A percentile compares a stretch with the other conserved stretches of the same genome.
Evolutionary conservation across 805 yeast species (phyloP).

Genomic region (Hanseniaspora singularis): DNA sequence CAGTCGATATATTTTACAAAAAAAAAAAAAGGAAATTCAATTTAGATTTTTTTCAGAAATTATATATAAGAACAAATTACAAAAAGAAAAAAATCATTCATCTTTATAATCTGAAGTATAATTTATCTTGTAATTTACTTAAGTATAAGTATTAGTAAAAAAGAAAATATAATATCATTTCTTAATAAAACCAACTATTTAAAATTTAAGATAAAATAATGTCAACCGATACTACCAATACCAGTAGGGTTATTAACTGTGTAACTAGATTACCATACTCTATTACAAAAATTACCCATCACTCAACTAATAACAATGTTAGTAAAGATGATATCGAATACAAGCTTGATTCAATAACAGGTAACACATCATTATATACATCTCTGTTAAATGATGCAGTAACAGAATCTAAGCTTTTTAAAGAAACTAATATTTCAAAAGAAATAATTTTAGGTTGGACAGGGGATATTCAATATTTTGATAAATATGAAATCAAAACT

Average conservation of each 20-base stretch:
- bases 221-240: neutral
- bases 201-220: no score
- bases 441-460: constrained; percentile 89
- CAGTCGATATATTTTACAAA: no score
- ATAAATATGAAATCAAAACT: constrained; percentile 17
- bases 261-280: constrained; percentile 30
- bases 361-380: constrained; percentile 75
- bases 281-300: constrained; percentile 18
- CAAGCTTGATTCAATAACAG: constrained; percentile 56
- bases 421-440: constrained; percentile 67
- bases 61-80: no score
- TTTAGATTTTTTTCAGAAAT: no score
- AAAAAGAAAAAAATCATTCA: no score
- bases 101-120: no score
- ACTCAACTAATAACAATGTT: neutral
- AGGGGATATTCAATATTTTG: constrained; percentile 52
- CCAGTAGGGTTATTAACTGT: constrained; percentile 27
- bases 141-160: no score
- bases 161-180: no score
- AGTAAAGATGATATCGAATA: constrained; percentile 26
- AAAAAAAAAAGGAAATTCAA: no score
- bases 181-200: no score
- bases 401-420: constrained; percentile 17
- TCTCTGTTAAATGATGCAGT: constrained; percentile 36
- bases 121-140: no score